Percentiles rank a stretch among this genome's conserved stretches.
phyloP scores from a whole-genome alignment of 768 basidiomycete genomes.

The Phanerochaete sordida region DNA sequence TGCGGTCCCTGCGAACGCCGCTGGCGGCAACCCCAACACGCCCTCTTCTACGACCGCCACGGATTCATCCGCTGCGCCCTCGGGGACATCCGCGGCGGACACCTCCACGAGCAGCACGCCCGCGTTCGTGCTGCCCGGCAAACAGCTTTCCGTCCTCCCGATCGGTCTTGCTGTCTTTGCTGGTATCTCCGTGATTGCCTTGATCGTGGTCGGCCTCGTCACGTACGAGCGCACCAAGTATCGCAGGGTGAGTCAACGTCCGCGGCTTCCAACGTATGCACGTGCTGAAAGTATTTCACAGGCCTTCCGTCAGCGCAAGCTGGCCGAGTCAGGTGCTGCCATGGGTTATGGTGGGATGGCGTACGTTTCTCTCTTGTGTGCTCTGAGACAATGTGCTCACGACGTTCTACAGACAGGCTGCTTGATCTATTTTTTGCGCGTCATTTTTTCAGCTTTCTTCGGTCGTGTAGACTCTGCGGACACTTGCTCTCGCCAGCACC shows the following conservation, averaged over 20 bases:
- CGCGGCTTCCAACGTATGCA: neutral
- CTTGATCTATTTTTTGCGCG: neutral
- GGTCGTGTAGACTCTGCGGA: neutral
- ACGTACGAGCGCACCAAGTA: slow-evolving; percentile 87
- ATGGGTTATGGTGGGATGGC: slow-evolving; percentile 62
- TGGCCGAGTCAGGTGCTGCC: slow-evolving; percentile 56
- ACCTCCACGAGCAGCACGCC: slow-evolving; percentile 27
- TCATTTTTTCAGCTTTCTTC: slow-evolving; percentile 6
- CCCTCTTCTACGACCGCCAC: slow-evolving; percentile 26
- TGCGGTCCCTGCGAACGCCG: slow-evolving; percentile 8
- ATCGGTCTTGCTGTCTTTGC: slow-evolving; percentile 83
- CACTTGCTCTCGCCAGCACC: neutral
- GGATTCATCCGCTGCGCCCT: slow-evolving; percentile 26
- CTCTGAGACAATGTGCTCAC: neutral
- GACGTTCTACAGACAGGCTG: slow-evolving; percentile 7
- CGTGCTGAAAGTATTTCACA: slow-evolving; percentile 25
- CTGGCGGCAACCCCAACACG: slow-evolving; percentile 8
- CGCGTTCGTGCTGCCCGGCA: slow-evolving; percentile 67
- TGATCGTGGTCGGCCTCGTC: slow-evolving; percentile 79
- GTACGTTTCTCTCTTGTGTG: slow-evolving; percentile 12
- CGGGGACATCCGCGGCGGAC: slow-evolving; percentile 32
- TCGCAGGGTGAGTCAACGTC: slow-evolving; percentile 57
- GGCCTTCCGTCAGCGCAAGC: slow-evolving; percentile 73
- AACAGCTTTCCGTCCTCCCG: slow-evolving; percentile 69
- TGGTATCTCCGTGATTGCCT: slow-evolving; percentile 79